Evolutionary conservation across 108 stramenopile genomes (phyloP).

Genomic region (Stephanodiscus minutulus): DNA sequence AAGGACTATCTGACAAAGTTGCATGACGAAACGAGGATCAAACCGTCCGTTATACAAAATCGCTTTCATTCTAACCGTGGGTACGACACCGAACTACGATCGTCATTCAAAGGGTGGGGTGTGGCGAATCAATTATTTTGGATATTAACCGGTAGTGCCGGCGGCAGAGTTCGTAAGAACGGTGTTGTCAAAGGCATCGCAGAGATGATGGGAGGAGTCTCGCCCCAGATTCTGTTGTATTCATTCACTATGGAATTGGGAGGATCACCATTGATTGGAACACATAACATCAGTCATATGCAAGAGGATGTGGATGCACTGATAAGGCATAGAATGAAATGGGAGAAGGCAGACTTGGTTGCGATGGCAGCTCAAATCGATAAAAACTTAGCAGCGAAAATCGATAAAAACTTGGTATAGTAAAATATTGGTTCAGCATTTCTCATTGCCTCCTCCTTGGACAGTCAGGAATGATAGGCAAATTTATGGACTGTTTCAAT

Average conservation of each 20-base stretch:
- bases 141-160: slow-evolving; percentile 38
- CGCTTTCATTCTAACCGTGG: slow-evolving; percentile 47
- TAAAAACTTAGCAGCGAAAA: slow-evolving; percentile 9
- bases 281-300: slow-evolving; percentile 24
- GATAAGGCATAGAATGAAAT: slow-evolving; percentile 11
- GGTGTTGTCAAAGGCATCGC: slow-evolving; percentile 21
- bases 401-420: slow-evolving; percentile 13
- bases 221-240: slow-evolving; percentile 31
- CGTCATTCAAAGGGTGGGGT: slow-evolving; percentile 24
- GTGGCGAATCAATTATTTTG: slow-evolving; percentile 35
- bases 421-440: neutral
- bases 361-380: slow-evolving; percentile 23
- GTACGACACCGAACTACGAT: slow-evolving; percentile 34
- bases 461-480: neutral
- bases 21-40: slow-evolving; percentile 30
- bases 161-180: slow-evolving; percentile 33
- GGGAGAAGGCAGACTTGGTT: slow-evolving; percentile 23
- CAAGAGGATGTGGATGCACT: slow-evolving; percentile 35
- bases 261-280: slow-evolving; percentile 32
- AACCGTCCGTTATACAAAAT: slow-evolving; percentile 50
- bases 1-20: slow-evolving; percentile 29
- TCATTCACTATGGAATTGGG: slow-evolving; percentile 31
- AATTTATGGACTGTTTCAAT: neutral
- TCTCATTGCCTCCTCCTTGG: neutral
- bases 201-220: slow-evolving; percentile 20